phyloP scores from a whole-genome alignment of 768 basidiomycete genomes.

The Agaricus subrufescens region DNA sequence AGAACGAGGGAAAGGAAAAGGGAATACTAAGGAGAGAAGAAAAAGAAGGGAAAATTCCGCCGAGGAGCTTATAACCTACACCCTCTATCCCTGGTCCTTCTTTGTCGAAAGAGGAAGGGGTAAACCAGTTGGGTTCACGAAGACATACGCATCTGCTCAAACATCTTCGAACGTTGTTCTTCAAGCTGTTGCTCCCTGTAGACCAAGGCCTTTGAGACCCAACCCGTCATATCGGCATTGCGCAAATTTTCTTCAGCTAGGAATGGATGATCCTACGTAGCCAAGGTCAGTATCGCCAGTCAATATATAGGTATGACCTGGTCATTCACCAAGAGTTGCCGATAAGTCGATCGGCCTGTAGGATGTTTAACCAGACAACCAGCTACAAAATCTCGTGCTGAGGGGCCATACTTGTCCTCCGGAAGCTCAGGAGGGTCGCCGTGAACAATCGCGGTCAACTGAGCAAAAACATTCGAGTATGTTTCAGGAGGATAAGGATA shows the following conservation, averaged over 20 bases:
- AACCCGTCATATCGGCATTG: constrained; percentile 12
- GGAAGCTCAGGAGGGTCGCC: constrained; percentile 90
- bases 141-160: constrained; percentile 4
- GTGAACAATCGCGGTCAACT: constrained; percentile 91
- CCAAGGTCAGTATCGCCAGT: background rate
- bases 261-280: constrained; percentile 11
- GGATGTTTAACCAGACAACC: constrained; percentile 81
- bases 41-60: background rate
- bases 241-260: constrained; percentile 3
- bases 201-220: constrained; percentile 10
- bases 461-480: constrained; percentile 95
- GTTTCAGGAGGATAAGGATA: constrained; percentile 99
- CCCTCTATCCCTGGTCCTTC: constrained; percentile 4
- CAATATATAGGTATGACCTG: background rate
- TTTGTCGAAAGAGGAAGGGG: background rate
- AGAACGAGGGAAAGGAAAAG: background rate
- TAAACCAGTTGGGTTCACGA: background rate
- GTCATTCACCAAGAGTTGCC: constrained; percentile 64
- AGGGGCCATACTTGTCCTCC: constrained; percentile 55
- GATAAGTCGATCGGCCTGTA: constrained; percentile 74
- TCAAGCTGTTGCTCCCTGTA: constrained; percentile 8
- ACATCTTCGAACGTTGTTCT: constrained; percentile 7
- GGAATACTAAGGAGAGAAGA: background rate
- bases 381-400: constrained; percentile 79
- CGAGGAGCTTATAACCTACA: background rate